These are phyloP conservation scores for Spongiforma sp. DNA, from an alignment of 1,284 basidiomycete genomes.

Conservation along the genomic window DNA sequence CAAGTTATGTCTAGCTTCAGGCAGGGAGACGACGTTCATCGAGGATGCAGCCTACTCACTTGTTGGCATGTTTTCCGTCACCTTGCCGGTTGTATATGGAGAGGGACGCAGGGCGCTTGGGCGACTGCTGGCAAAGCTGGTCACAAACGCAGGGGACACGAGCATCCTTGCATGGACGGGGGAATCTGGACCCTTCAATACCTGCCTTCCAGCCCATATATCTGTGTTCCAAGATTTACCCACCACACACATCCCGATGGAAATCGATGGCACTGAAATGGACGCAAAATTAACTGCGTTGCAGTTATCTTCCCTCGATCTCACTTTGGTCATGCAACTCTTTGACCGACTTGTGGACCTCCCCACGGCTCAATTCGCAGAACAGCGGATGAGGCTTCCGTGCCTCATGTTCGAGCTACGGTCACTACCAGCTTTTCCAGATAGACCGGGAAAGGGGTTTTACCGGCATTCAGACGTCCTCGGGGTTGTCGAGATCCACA, in stretches of 20 bases:
- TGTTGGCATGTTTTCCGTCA: background rate
- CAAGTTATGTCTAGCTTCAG: too few relatives aligned
- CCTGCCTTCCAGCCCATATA: too few relatives aligned
- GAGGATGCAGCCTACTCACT: conserved; percentile 8
- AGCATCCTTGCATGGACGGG: too few relatives aligned
- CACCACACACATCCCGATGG: too few relatives aligned
- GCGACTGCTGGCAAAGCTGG: conserved; percentile 1
- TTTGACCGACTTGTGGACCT: background rate
- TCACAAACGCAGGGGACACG: background rate
- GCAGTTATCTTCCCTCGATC: background rate
- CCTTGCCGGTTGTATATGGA: conserved; percentile 1
- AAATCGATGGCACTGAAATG: background rate
- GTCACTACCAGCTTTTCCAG: background rate
- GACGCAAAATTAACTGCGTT: background rate
- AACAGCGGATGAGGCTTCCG: background rate
- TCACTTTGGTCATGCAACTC: background rate
- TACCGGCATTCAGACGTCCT: background rate
- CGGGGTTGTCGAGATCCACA: background rate
- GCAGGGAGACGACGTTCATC: background rate
- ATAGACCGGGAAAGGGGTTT: background rate
- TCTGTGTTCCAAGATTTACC: too few relatives aligned
- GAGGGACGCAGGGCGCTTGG: background rate
- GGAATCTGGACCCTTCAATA: too few relatives aligned
- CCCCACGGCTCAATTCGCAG: background rate
- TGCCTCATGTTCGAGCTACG: background rate